Base-by-base conservation (phyloP, 176 grass and related monocot genomes). In the Aegilops longissima region DNA sequence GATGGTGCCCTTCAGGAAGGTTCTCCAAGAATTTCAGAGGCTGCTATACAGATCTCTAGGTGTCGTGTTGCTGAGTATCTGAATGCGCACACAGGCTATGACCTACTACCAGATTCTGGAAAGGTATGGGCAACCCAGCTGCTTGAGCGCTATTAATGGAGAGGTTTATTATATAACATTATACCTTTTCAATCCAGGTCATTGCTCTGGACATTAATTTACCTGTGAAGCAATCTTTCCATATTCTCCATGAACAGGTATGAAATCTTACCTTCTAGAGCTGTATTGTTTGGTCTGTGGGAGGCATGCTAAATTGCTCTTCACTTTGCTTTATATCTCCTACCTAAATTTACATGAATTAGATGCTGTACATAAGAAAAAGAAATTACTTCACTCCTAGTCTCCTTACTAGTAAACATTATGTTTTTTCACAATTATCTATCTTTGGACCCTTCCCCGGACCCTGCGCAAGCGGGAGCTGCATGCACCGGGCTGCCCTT, bases 161-260 rank as follows among this genome's bases (percentile, higher is more conserved):
- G 72, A 47, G 67, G 24, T 85, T 83, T 74, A 70, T 54, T 75
- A 52, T 61, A 12, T 82, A 20, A 31, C 71, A 82, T 64, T 83
- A 87, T 62, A 23, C 1, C 65, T 70, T 84, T 68, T 52, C 67
- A 77, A 67, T 87, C 74, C 90, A 99, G 97, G 97, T 96, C 30
- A 91, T 99, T 99, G 97, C 89, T 61, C 64, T 99, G 25, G 94
- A 99, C 88, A 82, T 99, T 87, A 99, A 99, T 82, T 90, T 99
- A 82, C 97, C 97, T 2, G 94, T 99, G 85, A 99, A 99, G 67
- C 97, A 96, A 83, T 93, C 97, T 68, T 99, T 99, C 90, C 97
- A 99, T 88, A 96, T 99, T 76, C 92, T 99, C 17, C 90, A 99
- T 85, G 97, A 99, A 88, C 97, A 99, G 94, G 97, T 98, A 91